A percentile compares a stretch with the other conserved stretches of the same genome.
Conservation (phyloP, 208 protist species). For the Zelonia costaricensis region DNA sequence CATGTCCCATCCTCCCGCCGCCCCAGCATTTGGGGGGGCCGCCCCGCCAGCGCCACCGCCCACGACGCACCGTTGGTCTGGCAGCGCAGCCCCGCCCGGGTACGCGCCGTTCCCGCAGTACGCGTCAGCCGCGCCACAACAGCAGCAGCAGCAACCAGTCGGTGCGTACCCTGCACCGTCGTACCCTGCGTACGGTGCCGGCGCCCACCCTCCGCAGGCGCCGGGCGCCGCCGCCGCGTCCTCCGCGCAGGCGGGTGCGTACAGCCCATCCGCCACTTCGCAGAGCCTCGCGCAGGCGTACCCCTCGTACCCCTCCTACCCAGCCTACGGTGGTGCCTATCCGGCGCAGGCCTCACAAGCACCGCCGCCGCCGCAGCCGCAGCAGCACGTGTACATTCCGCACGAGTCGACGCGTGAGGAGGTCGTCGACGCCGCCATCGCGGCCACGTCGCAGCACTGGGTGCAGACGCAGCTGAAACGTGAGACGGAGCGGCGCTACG, state of each 20-base stretch:
- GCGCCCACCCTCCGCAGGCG: neutral
- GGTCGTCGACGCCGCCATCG: conserved; percentile 43
- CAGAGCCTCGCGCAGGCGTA: neutral
- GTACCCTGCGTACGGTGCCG: conserved; percentile 4
- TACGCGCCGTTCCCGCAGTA: too few relatives aligned
- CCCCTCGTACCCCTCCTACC: conserved; percentile 7
- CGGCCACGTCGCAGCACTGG: conserved; percentile 46
- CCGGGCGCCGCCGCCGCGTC: neutral
- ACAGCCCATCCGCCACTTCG: too few relatives aligned
- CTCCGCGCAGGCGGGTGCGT: too few relatives aligned
- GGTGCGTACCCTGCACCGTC: neutral
- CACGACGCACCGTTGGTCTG: too few relatives aligned
- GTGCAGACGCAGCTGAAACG: conserved; percentile 36
- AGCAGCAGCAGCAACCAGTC: neutral
- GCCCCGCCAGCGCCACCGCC: too few relatives aligned
- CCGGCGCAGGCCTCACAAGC: neutral
- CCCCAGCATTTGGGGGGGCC: too few relatives aligned
- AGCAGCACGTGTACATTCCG: conserved; percentile 7
- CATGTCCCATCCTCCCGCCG: too few relatives aligned
- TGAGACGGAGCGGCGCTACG: conserved; percentile 19
- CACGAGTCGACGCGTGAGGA: conserved; percentile 41
- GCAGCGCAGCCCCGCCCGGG: too few relatives aligned
- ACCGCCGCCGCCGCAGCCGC: neutral
- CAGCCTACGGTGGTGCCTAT: conserved; percentile 2
- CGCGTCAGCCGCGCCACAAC: neutral